Evolutionary conservation across 2,329 filamentous ascomycete genomes (phyloP), one percentile per base, ranked within the genome.

Genomic region (Trichoderma gracile): DNA sequence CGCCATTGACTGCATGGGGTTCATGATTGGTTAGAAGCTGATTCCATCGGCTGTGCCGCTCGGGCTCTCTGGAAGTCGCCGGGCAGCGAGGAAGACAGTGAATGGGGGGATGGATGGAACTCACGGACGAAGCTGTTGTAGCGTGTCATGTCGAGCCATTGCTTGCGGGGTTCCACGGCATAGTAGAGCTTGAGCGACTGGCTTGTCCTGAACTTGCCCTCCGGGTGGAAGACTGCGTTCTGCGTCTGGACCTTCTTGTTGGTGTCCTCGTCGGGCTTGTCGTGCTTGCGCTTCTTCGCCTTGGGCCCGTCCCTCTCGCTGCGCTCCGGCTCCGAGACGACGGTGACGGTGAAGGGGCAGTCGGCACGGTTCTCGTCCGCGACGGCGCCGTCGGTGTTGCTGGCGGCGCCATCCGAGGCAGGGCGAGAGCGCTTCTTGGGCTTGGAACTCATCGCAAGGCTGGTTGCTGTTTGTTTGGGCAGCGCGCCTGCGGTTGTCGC

Each of bases 111-210:
- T 10, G 10, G 33, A 12, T 45, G 84, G 82, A 75, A 84, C 84
- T 76, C 78, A 86, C 84, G 75, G 65, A 86, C 83, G 67, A 86
- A 86, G 73, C 84, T 86, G 67, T 86, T 86, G 71, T 86, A 86
- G 59, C 82, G 77, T 65, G 83, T 86, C 84, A 86, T 86, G 57
- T 84, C 81, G 27, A 79, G 76, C 84, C 84, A 86, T 69, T 78
- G 77, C 72, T 82, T 80, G 27, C 78, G 76, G 4, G 84, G 84
- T 60, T 82, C 79, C 38, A 86, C 80, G 25, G 79, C 77, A 68
- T 85, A 86, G 70, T 83, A 78, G 12, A 85, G 74, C 66, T 85
- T 82, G 81, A 86, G 79, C 30, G 78, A 82, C 67, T 82, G 80
- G 69, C 81, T 75, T 0, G 79, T 80, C 70, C 81, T 84, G 75